Conservation (phyloP, 2,329 filamentous ascomycete species). For the Ophiostoma sp. region DNA sequence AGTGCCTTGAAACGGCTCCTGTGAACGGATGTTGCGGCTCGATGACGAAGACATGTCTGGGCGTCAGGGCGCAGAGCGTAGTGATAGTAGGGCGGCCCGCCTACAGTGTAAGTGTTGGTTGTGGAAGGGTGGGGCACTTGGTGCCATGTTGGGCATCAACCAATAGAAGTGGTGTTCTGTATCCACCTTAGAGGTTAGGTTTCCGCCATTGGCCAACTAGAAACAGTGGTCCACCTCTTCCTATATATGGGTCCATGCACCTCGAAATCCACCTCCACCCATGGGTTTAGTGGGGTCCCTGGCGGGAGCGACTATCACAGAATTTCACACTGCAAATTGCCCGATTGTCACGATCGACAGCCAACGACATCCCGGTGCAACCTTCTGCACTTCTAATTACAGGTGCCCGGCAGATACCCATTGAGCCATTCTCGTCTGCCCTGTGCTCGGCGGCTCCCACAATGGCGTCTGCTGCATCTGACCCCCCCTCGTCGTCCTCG, state of each 20-base stretch:
- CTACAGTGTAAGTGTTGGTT: not conserved
- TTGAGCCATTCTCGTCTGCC: not conserved
- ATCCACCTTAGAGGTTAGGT: not conserved
- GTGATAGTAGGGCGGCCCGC: not conserved
- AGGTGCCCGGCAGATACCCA: conserved; percentile 4
- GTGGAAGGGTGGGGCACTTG: not conserved
- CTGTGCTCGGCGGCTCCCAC: not conserved
- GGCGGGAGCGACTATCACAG: conserved; percentile 5
- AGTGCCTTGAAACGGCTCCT: conserved; percentile 10
- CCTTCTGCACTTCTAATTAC: not conserved
- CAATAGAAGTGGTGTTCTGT: not conserved
- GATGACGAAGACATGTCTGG: not conserved
- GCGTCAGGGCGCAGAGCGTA: not conserved
- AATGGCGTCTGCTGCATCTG: conserved; percentile 19
- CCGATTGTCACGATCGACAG: conserved; percentile 6
- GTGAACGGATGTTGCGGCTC: not conserved
- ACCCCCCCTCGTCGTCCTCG: not conserved
- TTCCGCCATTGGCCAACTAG: not conserved
- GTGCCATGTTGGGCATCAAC: not conserved
- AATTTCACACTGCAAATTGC: conserved; percentile 4
- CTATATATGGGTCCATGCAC: not conserved
- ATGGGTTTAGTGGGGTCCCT: not conserved
- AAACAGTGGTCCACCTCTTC: not conserved
- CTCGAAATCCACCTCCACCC: not conserved
- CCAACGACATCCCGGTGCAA: not conserved